phyloP scores from a whole-genome alignment of 805 yeast species.

The Starmera dryadoides region DNA sequence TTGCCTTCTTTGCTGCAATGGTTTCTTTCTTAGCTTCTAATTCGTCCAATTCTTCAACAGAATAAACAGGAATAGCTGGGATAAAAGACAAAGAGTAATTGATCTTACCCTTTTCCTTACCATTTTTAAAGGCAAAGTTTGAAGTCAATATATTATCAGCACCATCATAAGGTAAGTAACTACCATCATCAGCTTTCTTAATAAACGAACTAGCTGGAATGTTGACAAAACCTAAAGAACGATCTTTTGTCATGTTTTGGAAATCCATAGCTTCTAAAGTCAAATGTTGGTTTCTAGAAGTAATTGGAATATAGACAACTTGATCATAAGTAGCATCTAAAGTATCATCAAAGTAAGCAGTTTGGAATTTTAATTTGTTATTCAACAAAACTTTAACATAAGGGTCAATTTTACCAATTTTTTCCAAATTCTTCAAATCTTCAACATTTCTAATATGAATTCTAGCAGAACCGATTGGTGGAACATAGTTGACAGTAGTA shows the following conservation, averaged over 20 bases:
- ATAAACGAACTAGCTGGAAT: conserved; percentile 43
- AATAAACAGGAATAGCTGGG: conserved; percentile 57
- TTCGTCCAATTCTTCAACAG: conserved; percentile 47
- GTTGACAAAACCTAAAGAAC: conserved; percentile 53
- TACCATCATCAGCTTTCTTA: conserved; percentile 39
- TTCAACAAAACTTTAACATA: conserved; percentile 54
- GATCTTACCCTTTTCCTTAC: conserved; percentile 44
- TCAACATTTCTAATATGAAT: conserved; percentile 48
- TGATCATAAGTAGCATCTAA: conserved; percentile 53
- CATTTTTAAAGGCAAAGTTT: conserved; percentile 23
- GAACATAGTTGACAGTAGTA: conserved; percentile 35
- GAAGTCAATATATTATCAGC: conserved; percentile 33
- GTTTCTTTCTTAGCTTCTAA: conserved; percentile 34
- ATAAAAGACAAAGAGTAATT: conserved; percentile 53
- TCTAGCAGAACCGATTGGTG: conserved; percentile 64
- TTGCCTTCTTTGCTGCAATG: conserved; percentile 27
- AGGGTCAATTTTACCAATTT: conserved; percentile 72
- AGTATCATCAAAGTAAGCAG: conserved; percentile 46
- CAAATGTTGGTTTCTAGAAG: conserved; percentile 52
- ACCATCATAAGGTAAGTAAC: conserved; percentile 44
- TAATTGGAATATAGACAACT: conserved; percentile 52
- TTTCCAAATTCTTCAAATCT: conserved; percentile 49
- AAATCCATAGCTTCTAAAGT: conserved; percentile 58
- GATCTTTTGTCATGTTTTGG: conserved; percentile 55
- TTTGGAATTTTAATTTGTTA: conserved; percentile 49